Evolutionary conservation across 2,329 filamentous ascomycete species (phyloP), one percentile per base, ranked within the genome.

Genomic region (Trichoderma cornu-damae): DNA sequence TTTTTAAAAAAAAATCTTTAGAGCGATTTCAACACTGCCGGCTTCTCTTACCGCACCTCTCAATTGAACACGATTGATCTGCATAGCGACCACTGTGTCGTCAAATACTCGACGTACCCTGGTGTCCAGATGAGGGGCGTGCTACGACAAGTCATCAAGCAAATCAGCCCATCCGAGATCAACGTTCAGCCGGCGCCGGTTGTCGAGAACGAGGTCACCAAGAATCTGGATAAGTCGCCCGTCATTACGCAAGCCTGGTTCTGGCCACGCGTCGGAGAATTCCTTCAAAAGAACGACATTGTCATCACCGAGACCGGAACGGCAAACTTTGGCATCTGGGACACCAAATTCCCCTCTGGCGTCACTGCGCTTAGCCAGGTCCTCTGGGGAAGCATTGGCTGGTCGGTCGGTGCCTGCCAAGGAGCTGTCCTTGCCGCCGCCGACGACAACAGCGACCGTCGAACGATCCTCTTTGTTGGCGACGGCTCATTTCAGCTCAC

Each of bases 291-390:
- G 54, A 79, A 85, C 44, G 91, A 96, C 66, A 83, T 95, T 57
- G 77, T 96, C 55, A 81, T 96, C 50, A 93, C 90, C 0, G 91
- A 95, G 70, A 96, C 90, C 2, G 91, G 90, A 37, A 96, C 91
- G 0, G 79, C 90, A 58, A 93, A 91, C 73, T 93, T 95, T 69
- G 91, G 91, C 57, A 89, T 94, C 65, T 90, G 88, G 83, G 89
- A 92, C 58, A 92, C 90, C 4, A 82, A 82, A 40, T 94, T 96
- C 74, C 90, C 90, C 0, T 69, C 77, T 2, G 79, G 81, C n/a
- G 88, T 92, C n/a, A 89, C 82, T 6, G 88, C 88, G 16, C 83
- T 96, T 66, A 90, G 83, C 52, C 90, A 94, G 68, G 86, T 89
- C 2, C 82, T 94, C 11, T 74, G 90, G 89, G 69, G 89, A 74